Percentiles rank a stretch among this genome's conserved stretches.
Conservation (phyloP, 169 alveolate genomes). For the Amoebophrya sp. region DNA sequence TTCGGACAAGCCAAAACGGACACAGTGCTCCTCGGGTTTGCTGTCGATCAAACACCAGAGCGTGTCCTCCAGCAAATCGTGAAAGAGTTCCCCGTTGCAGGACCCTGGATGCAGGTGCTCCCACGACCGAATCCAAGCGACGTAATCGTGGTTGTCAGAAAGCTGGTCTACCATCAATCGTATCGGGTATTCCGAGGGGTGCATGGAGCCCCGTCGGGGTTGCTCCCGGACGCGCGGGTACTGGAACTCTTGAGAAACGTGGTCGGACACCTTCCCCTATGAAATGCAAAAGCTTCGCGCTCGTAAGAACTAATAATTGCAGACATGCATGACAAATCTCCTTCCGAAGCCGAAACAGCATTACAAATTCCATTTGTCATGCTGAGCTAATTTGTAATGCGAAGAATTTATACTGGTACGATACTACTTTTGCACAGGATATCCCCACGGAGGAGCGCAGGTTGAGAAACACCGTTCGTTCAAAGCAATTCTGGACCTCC, state of each 20-base stretch:
- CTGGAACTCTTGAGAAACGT: constrained; percentile 1
- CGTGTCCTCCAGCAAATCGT: neutral
- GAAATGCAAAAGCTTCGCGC: too few relatives aligned
- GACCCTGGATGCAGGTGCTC: neutral
- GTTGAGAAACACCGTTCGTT: neutral
- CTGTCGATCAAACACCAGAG: neutral
- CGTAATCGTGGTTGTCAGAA: neutral
- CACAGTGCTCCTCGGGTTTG: neutral
- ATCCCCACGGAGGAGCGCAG: constrained; percentile 14
- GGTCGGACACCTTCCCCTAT: too few relatives aligned
- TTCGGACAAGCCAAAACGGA: too few relatives aligned
- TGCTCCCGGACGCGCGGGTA: neutral
- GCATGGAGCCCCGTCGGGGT: neutral
- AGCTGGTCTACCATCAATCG: neutral
- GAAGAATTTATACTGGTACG: too few relatives aligned
- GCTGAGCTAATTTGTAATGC: too few relatives aligned
- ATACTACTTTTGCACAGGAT: too few relatives aligned
- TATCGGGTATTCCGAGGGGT: neutral
- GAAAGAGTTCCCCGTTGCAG: neutral
- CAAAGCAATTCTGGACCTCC: neutral
- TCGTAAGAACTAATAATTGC: too few relatives aligned
- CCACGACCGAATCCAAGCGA: neutral
- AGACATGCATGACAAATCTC: too few relatives aligned
- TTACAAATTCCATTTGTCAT: too few relatives aligned
- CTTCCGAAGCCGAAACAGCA: too few relatives aligned